phyloP scores from a whole-genome alignment of 441 rosid genomes.

The Isatis lusitanica region DNA sequence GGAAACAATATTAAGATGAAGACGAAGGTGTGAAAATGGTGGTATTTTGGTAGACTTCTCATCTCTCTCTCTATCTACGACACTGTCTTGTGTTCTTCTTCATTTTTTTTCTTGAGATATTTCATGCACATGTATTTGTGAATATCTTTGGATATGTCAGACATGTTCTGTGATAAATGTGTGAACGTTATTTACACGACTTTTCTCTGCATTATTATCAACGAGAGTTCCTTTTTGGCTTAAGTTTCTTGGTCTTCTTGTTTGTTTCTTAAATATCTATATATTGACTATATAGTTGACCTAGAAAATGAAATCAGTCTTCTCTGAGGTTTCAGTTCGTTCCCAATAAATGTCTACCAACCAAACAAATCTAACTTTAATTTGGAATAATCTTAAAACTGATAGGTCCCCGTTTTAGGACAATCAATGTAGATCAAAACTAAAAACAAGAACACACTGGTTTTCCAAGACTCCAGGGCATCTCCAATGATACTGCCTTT shows the following conservation, averaged over 20 bases:
- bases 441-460: no score
- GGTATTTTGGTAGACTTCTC: slow-evolving; percentile 20
- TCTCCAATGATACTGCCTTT: no score
- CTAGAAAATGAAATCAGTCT: neutral
- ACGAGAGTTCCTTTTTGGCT: neutral
- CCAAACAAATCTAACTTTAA: no score
- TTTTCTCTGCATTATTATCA: neutral
- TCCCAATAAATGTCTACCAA: no score
- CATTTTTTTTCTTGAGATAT: neutral
- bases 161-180: neutral
- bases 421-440: no score
- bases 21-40: slow-evolving; percentile 25
- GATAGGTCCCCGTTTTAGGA: no score
- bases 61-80: neutral
- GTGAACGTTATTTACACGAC: slow-evolving; percentile 2
- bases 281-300: neutral
- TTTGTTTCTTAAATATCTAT: neutral
- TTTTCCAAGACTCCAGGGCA: no score
- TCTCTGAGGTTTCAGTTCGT: no score
- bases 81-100: neutral
- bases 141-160: neutral
- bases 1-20: slow-evolving; percentile 33
- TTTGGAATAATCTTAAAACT: no score
- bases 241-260: neutral
- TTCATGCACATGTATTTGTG: neutral